Evolutionary conservation across 257 asterid genomes (phyloP), one percentile per base, ranked within the genome.

Genomic region (Leonotis leonurus): DNA sequence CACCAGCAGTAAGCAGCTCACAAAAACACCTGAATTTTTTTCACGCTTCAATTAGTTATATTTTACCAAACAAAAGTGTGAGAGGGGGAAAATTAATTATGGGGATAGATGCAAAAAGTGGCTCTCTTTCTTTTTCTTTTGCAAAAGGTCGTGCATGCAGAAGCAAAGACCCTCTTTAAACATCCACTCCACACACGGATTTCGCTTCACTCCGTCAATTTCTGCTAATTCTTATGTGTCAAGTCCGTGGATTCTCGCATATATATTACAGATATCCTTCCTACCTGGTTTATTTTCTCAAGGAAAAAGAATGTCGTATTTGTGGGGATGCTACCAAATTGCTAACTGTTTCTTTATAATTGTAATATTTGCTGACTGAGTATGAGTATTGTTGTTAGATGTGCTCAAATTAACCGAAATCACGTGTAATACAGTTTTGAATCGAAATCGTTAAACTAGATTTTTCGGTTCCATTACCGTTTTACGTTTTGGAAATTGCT

Each of bases 91-190:
- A 62, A 61, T 29, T 7, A 29, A 49, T 22, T 44, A 30, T n/a
- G n/a, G 32, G 64, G 60, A 12, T 44, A 52, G 73, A 59, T 20
- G 3, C 44, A 68, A 72, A 39, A 5, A 64, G 46, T 65, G 65
- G 66, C 37, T 21, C n/a, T n/a, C n/a, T n/a, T n/a, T n/a, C n/a
- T n/a, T n/a, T n/a, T n/a, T n/a, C 21, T 50, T 56, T 58, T 50
- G 72, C 72, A 62, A 66, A 64, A 62, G 66, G 79, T 24, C 64
- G 43, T 73, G 65, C 83, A 73, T 77, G 83, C 79, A 73, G 45
- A 43, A 54, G 82, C 82, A 70, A 39, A 53, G 66, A 64, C 69
- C 51, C 71, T 26, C 60, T 12, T 11, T 36, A 62, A 68, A 73
- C 64, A 60, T 48, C 64, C 24, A 49, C 11, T 48, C 64, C 22